These are phyloP conservation scores for Coniochaeta prunicola DNA, from an alignment of 2,329 filamentous ascomycete species.

Conservation along the genomic window DNA sequence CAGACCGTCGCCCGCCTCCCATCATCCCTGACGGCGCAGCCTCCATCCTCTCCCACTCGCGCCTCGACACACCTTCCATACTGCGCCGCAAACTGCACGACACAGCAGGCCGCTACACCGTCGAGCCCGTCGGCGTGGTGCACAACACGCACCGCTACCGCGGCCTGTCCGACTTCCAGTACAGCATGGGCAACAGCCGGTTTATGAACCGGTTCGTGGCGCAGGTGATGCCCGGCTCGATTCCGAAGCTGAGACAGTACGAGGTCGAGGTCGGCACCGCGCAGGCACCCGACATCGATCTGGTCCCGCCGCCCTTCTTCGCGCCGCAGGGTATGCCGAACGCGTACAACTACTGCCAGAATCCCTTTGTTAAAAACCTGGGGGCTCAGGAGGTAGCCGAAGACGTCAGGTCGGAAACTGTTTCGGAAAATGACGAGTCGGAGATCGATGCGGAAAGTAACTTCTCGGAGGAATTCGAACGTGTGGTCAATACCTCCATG, in stretches of 20 bases:
- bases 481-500: constrained; percentile 49
- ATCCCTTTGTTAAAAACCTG: constrained; percentile 56
- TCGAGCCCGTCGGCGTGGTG: constrained; percentile 66
- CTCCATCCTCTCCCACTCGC: not conserved
- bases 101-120: constrained; percentile 57
- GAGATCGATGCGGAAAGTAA: constrained; percentile 6
- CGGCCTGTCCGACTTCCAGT: constrained; percentile 81
- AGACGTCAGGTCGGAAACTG: not conserved
- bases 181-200: constrained; percentile 58
- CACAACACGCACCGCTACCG: constrained; percentile 82
- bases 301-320: constrained; percentile 75
- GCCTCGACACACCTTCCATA: constrained; percentile 41
- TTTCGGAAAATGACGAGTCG: not conserved
- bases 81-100: constrained; percentile 62
- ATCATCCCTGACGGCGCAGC: not conserved
- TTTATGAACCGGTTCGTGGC: constrained; percentile 68
- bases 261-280: constrained; percentile 57
- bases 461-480: constrained; percentile 41
- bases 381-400: constrained; percentile 26
- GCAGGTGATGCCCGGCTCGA: constrained; percentile 62
- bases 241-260: constrained; percentile 52
- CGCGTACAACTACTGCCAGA: constrained; percentile 78
- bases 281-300: constrained; percentile 52
- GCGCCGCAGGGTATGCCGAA: constrained; percentile 69
- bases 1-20: not conserved